Evolutionary conservation across 495 filamentous ascomycete genomes (phyloP), one percentile per base, ranked within the genome.

Genomic region (Neurospora sublineolata): DNA sequence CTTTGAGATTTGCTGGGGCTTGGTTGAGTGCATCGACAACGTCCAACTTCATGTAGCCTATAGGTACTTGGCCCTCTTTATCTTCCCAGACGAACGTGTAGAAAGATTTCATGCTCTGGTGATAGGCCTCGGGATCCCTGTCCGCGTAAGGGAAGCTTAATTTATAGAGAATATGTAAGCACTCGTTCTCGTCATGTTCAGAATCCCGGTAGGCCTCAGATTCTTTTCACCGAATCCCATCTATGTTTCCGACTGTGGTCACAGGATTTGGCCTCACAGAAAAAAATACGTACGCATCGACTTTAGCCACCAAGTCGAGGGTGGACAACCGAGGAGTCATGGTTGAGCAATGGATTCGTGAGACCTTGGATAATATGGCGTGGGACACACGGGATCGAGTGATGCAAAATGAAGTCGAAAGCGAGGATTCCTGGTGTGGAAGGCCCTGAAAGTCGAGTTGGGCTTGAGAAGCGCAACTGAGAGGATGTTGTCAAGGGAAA

Each of bases 71-170:
- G 37, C 84, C 85, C 3, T 84, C 82, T 12, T 76, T 75, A 30
- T 89, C 85, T 73, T 84, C 72, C 82, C 81, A 84, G 46, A 82
- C 79, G 44, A 93, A 82, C 39, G 81, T 82, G 75, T 88, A 89
- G 74, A 88, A 85, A 18, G 80, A 82, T 3, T 80, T 79, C 72
- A 87, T 79, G 42, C 87, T 79, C 36, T 80, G 73, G 4, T 81
- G 74, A 74, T 89, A 87, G 10, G 77, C 79, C 69, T 82, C 76
- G 44, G 86, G 85, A 70, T 89, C 82, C 67, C 82, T 83, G 39
- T 89, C 83, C 44, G 84, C 82, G 76, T 93, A 89, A 6, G 91
- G 91, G 77, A 93, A 93, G 78, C 91, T 93, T 73, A 37, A 69
- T 36, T 39, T 68, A 6, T 27, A 27, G 44, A 70, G 27, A 20